These are phyloP conservation scores for Lindgomyces ingoldianus DNA, from an alignment of 495 filamentous ascomycete genomes.

Conservation along the genomic window DNA sequence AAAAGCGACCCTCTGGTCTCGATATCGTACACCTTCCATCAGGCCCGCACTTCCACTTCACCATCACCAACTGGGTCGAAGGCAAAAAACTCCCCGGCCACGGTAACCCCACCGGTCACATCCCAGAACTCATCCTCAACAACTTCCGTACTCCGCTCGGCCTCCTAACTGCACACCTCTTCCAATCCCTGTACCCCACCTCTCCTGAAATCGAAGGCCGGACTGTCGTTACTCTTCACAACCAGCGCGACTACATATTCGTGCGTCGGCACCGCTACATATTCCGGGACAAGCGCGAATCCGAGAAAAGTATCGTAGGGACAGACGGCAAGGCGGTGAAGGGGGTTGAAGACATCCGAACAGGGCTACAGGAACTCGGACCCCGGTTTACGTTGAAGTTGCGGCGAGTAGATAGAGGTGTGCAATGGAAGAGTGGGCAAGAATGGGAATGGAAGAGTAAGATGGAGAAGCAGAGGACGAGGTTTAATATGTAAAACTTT, in stretches of 20 bases:
- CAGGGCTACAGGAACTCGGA: slow-evolving; percentile 82
- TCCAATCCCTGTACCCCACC: slow-evolving; percentile 79
- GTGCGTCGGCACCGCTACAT: slow-evolving; percentile 86
- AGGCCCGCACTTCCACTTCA: slow-evolving; percentile 88
- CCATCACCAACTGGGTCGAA: slow-evolving; percentile 80
- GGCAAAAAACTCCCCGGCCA: slow-evolving; percentile 83
- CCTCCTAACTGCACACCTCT: slow-evolving; percentile 81
- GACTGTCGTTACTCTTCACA: slow-evolving; percentile 89
- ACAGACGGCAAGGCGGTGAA: slow-evolving; percentile 84
- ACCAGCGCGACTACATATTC: slow-evolving; percentile 96
- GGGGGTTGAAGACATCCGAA: slow-evolving; percentile 77
- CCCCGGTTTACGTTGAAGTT: slow-evolving; percentile 86
- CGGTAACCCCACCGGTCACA: slow-evolving; percentile 84
- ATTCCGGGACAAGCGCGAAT: slow-evolving; percentile 80
- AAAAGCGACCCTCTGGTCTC: slow-evolving; percentile 73
- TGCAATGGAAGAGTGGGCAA: slow-evolving; percentile 76
- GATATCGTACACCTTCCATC: slow-evolving; percentile 79
- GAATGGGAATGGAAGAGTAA: slow-evolving; percentile 94
- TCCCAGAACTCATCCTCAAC: slow-evolving; percentile 90
- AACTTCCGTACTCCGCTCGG: slow-evolving; percentile 94
- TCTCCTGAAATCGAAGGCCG: slow-evolving; percentile 79
- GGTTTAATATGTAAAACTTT: slow-evolving; percentile 72
- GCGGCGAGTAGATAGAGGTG: slow-evolving; percentile 85
- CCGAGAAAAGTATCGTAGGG: slow-evolving; percentile 83
- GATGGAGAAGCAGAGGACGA: slow-evolving; percentile 91